Conservation (phyloP, 768 basidiomycete genomes). For the Xerocomus spinulosus region DNA sequence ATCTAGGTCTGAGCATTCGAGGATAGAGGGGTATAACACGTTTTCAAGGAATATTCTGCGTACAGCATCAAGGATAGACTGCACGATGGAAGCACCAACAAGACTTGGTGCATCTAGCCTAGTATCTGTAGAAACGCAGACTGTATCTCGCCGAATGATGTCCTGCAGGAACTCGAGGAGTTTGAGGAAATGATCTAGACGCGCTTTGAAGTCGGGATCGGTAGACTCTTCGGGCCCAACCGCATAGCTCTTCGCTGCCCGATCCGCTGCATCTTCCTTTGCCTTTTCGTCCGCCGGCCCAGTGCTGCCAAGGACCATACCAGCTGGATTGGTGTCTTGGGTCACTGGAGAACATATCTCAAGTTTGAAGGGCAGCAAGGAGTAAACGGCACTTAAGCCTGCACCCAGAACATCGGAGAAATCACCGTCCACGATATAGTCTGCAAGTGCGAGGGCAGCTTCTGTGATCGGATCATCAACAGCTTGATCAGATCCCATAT, state of each 20-base stretch:
- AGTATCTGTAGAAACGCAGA: slow-evolving; percentile 34
- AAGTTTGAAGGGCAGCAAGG: slow-evolving; percentile 83
- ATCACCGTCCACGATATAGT: slow-evolving; percentile 95
- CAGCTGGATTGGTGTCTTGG: slow-evolving; percentile 38
- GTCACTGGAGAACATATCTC: slow-evolving; percentile 51
- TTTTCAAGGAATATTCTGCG: slow-evolving; percentile 87
- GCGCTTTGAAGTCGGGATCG: slow-evolving; percentile 68
- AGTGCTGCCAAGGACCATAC: slow-evolving; percentile 72
- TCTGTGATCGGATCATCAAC: slow-evolving; percentile 69
- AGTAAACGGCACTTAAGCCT: slow-evolving; percentile 89
- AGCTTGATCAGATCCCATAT: slow-evolving; percentile 17
- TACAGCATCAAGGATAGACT: slow-evolving; percentile 78
- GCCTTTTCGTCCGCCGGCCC: slow-evolving; percentile 52
- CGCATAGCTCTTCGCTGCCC: slow-evolving; percentile 48
- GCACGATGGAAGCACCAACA: slow-evolving; percentile 76
- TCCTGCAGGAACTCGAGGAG: slow-evolving; percentile 90
- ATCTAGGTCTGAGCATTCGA: slow-evolving; percentile 88
- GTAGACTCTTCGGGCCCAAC: slow-evolving; percentile 76
- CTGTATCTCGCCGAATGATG: slow-evolving; percentile 65
- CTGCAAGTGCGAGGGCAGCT: slow-evolving; percentile 82
- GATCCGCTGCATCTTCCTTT: slow-evolving; percentile 49
- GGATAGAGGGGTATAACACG: slow-evolving; percentile 85
- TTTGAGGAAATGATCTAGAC: slow-evolving; percentile 86
- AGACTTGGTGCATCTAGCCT: slow-evolving; percentile 53
- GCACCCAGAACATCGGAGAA: slow-evolving; percentile 97